These are phyloP conservation scores for Juncus inflexus DNA, from an alignment of 176 grass and related monocot species.

Conservation along the genomic window DNA sequence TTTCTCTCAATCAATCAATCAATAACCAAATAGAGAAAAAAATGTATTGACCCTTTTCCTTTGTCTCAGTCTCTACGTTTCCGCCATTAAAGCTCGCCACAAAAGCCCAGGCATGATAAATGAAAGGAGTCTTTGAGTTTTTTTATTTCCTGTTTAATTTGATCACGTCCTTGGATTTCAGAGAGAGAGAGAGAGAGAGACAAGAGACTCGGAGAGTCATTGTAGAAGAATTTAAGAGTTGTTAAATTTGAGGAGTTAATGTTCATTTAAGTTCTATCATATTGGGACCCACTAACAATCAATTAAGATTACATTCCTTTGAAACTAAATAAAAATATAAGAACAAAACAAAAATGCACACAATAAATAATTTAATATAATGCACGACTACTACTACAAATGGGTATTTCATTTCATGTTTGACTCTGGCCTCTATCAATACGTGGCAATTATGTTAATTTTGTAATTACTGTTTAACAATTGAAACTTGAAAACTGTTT, in stretches of 20 bases:
- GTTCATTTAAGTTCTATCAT: conserved; percentile 2
- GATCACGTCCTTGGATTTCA: conserved; percentile 19
- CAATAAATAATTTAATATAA: no score
- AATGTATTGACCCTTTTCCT: conserved; percentile 8
- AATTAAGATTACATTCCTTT: conserved; percentile 15
- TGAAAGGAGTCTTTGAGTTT: not conserved
- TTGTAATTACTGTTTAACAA: no score
- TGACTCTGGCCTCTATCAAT: no score
- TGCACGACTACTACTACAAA: no score
- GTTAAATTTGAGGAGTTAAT: conserved; percentile 23
- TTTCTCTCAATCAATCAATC: conserved; percentile 7
- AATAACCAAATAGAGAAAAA: not conserved
- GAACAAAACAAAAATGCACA: no score
- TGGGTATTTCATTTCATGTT: no score
- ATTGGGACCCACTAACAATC: conserved; percentile 21
- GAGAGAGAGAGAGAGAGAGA: not conserved
- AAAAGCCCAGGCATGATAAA: not conserved
- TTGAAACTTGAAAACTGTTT: no score
- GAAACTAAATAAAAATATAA: not conserved
- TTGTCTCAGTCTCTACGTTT: conserved; percentile 16
- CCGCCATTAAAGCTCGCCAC: conserved; percentile 23
- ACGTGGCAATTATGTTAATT: no score
- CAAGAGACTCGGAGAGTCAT: not conserved
- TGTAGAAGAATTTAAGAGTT: not conserved
- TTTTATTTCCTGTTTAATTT: conserved; percentile 7